Conservation (phyloP, 441 rosid genomes). For the Cnidoscolus chayamansa region DNA sequence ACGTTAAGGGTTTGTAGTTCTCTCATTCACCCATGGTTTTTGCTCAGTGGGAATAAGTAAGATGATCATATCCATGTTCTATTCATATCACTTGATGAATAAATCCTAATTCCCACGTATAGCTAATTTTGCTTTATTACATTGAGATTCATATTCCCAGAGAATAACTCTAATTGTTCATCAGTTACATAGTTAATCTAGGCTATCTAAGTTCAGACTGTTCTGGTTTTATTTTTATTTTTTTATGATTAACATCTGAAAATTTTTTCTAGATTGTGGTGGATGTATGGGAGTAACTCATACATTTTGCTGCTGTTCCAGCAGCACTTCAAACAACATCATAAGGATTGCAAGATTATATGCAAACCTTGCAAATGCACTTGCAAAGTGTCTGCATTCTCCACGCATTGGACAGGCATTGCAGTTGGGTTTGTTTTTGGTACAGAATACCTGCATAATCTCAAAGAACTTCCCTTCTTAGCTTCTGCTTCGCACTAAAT, state of each 20-base stretch:
- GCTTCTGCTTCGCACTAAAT: slow-evolving; percentile 17
- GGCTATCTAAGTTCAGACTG: neutral
- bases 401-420: slow-evolving; percentile 98
- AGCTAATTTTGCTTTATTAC: neutral
- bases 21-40: neutral
- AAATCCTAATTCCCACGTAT: too few species aligned
- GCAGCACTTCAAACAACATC: neutral
- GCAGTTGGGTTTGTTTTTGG: slow-evolving; percentile 91
- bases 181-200: slow-evolving; percentile 1
- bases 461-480: slow-evolving; percentile 9
- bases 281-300: slow-evolving; percentile 1
- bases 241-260: neutral
- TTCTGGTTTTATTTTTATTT: neutral
- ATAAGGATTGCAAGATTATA: slow-evolving; percentile 17
- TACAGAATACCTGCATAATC: slow-evolving; percentile 83
- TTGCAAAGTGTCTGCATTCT: slow-evolving; percentile 96
- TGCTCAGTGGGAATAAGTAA: slow-evolving; percentile 8
- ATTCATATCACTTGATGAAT: neutral
- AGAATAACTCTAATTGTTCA: neutral
- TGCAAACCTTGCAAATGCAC: slow-evolving; percentile 94
- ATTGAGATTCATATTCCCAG: neutral
- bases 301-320: slow-evolving; percentile 8
- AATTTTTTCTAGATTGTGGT: slow-evolving; percentile 8
- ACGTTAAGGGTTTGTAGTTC: neutral
- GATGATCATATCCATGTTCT: neutral